These are phyloP conservation scores for Candida ponderosae DNA, from an alignment of 805 yeast genomes.

Conservation along the genomic window DNA sequence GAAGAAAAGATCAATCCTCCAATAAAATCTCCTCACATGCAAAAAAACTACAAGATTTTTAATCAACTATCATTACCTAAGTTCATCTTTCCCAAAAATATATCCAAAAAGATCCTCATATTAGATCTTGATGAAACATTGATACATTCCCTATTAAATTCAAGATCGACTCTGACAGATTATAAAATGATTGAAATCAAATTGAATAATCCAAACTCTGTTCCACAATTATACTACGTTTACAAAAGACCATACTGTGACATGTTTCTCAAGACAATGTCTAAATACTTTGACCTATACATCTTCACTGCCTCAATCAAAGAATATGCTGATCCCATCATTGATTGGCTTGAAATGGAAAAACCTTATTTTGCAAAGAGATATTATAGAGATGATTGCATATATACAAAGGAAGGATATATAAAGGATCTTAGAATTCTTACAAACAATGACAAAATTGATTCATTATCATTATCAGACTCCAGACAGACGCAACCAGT, in stretches of 20 bases:
- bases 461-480: background rate
- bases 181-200: conserved; percentile 79
- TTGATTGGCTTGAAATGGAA: conserved; percentile 81
- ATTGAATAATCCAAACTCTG: conserved; percentile 42
- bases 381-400: conserved; percentile 75
- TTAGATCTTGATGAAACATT: conserved; percentile 91
- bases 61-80: conserved; percentile 24
- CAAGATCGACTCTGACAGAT: conserved; percentile 43
- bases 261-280: conserved; percentile 66
- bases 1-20: background rate
- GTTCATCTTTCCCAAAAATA: conserved; percentile 34
- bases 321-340: conserved; percentile 96
- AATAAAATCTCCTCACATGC: conserved; percentile 6
- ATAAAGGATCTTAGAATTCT: conserved; percentile 60
- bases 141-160: conserved; percentile 65
- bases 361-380: conserved; percentile 45
- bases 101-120: conserved; percentile 60
- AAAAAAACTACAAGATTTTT: conserved; percentile 6
- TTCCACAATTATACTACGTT: conserved; percentile 80
- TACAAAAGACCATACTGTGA: conserved; percentile 91
- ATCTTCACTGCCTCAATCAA: conserved; percentile 92
- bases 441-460: conserved; percentile 12
- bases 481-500: conserved; percentile 15
- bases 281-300: conserved; percentile 82
- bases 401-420: conserved; percentile 75